phyloP scores from a whole-genome alignment of 2,329 filamentous ascomycete genomes.

The Trichoderma harzianum region DNA sequence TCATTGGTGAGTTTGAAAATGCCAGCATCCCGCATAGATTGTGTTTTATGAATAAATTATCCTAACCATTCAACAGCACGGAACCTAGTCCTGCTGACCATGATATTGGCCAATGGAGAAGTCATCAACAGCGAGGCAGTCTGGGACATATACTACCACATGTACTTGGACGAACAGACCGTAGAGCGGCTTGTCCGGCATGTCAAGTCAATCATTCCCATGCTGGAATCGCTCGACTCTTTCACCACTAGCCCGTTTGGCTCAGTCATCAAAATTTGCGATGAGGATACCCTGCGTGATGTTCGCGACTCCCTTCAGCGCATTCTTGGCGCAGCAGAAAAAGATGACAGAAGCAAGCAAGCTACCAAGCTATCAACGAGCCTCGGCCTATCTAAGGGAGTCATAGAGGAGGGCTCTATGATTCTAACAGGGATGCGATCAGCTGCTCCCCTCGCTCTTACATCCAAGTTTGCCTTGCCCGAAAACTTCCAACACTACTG shows the following conservation, averaged over 20 bases:
- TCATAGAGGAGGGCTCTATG: conserved; percentile 22
- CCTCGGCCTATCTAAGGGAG: conserved; percentile 23
- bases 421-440: conserved; percentile 36
- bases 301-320: conserved; percentile 39
- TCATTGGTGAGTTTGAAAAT: conserved; percentile 42
- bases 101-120: conserved; percentile 44
- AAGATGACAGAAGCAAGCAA: conserved; percentile 16
- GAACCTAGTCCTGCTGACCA: conserved; percentile 51
- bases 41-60: background rate
- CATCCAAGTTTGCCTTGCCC: conserved; percentile 25
- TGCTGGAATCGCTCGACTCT: conserved; percentile 36
- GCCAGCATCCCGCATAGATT: background rate
- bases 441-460: conserved; percentile 35
- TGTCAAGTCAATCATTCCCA: conserved; percentile 39
- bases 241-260: conserved; percentile 49
- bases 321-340: conserved; percentile 23
- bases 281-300: conserved; percentile 42
- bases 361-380: conserved; percentile 21
- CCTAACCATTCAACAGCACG: conserved; percentile 41
- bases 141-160: conserved; percentile 57
- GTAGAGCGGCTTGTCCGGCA: conserved; percentile 40
- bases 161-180: conserved; percentile 41
- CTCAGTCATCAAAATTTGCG: conserved; percentile 45
- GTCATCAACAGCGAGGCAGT: conserved; percentile 29
- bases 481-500: conserved; percentile 33